Conservation (phyloP, 208 protist species). For the Trypanosomatidae sp. region DNA sequence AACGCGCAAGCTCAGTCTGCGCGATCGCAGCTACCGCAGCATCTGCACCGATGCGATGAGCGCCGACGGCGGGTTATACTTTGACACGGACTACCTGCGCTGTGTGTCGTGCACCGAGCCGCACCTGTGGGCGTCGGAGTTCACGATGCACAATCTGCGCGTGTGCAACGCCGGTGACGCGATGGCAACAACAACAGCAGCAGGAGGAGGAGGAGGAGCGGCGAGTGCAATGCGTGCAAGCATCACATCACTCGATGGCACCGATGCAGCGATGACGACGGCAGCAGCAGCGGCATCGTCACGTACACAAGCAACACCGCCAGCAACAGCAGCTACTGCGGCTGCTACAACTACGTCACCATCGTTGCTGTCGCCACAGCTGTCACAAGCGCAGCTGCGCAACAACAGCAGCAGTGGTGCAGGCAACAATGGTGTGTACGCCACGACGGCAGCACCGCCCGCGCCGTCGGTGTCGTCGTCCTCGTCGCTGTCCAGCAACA, state of each 20-base stretch:
- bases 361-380: too few relatives aligned
- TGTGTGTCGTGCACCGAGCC: slow-evolving; percentile 40
- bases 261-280: background rate
- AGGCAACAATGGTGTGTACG: slow-evolving; percentile 5
- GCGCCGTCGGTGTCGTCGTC: too few relatives aligned
- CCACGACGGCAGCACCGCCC: background rate
- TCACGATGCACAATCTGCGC: slow-evolving; percentile 60
- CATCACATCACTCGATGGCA: background rate
- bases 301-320: background rate
- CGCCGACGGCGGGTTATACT: slow-evolving; percentile 59
- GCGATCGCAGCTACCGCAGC: slow-evolving; percentile 59
- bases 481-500: background rate
- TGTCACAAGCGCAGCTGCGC: too few relatives aligned
- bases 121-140: slow-evolving; percentile 53
- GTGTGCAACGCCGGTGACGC: slow-evolving; percentile 3
- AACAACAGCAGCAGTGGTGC: too few relatives aligned
- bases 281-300: background rate
- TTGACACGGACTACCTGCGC: slow-evolving; percentile 61
- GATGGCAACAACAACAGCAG: slow-evolving; percentile 4
- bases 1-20: slow-evolving; percentile 31
- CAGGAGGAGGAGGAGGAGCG: background rate
- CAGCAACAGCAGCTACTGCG: background rate
- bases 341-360: slow-evolving; percentile 2
- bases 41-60: slow-evolving; percentile 67
- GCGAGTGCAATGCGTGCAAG: background rate